Conservation (phyloP, 257 asterid species). For the Solanum neorickii region DNA sequence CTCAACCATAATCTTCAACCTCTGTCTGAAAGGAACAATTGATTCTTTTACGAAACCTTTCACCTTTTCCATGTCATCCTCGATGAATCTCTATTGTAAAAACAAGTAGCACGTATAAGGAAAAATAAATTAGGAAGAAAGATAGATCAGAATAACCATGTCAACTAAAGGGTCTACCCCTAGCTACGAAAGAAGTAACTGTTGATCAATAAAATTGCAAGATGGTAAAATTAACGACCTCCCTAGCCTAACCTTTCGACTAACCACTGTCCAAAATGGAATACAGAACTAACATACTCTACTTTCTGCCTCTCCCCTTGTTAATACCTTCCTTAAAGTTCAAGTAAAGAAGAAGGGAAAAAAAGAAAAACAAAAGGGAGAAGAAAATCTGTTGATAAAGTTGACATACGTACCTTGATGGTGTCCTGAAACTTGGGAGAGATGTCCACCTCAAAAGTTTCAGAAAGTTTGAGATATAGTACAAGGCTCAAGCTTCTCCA, state of each 20-base stretch:
- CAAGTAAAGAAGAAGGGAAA: neutral
- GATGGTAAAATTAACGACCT: neutral
- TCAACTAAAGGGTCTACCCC: neutral
- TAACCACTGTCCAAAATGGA: neutral
- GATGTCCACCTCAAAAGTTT: slow-evolving; percentile 38
- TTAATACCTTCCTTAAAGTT: neutral
- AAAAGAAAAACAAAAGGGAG: neutral
- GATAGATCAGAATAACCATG: neutral
- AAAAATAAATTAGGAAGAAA: neutral
- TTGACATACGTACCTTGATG: slow-evolving; percentile 33
- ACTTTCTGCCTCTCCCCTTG: neutral
- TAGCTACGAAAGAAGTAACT: neutral
- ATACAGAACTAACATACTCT: neutral
- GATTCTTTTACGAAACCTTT: slow-evolving; percentile 72
- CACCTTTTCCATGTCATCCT: slow-evolving; percentile 52
- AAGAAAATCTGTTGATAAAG: neutral
- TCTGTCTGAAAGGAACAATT: slow-evolving; percentile 49
- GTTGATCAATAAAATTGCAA: neutral
- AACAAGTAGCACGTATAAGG: neutral
- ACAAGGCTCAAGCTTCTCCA: slow-evolving; percentile 75
- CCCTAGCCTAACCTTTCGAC: neutral
- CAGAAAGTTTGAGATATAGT: slow-evolving; percentile 48
- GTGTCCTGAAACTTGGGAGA: slow-evolving; percentile 57
- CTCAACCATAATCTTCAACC: slow-evolving; percentile 62
- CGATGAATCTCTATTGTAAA: slow-evolving; percentile 41